Conservation (phyloP, 1,284 basidiomycete genomes). For the Spongiforma sp. region DNA sequence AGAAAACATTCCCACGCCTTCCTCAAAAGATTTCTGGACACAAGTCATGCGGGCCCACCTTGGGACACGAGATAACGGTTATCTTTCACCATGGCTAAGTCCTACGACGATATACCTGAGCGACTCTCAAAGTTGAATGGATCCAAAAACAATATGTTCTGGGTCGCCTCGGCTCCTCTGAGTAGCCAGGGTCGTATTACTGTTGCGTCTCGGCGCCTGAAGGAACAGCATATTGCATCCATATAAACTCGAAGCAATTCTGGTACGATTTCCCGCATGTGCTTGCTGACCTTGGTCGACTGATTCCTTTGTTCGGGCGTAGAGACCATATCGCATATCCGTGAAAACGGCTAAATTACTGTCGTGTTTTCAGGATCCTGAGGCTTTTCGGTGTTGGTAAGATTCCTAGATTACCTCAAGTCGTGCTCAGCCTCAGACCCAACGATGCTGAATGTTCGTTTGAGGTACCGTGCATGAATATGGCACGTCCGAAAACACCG, state of each 20-base stretch:
- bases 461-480: slow-evolving; percentile 56
- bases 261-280: slow-evolving; percentile 55
- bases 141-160: slow-evolving; percentile 58
- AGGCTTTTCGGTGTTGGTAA: slow-evolving; percentile 56
- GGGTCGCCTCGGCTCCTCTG: slow-evolving; percentile 59
- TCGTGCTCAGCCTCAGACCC: background rate
- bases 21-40: too few relatives aligned
- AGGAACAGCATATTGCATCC: slow-evolving; percentile 51
- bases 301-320: slow-evolving; percentile 24
- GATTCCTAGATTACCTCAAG: background rate
- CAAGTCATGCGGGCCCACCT: too few relatives aligned
- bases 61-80: too few relatives aligned
- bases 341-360: slow-evolving; percentile 61
- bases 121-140: slow-evolving; percentile 52
- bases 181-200: slow-evolving; percentile 52
- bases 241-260: slow-evolving; percentile 48
- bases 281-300: background rate
- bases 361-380: slow-evolving; percentile 55
- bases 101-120: slow-evolving; percentile 52
- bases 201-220: slow-evolving; percentile 63
- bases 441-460: slow-evolving; percentile 6
- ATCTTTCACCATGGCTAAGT: slow-evolving; percentile 48
- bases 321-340: slow-evolving; percentile 59
- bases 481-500: slow-evolving; percentile 55
- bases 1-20: too few relatives aligned